These are phyloP conservation scores for Trametes gibbosa DNA, from an alignment of 768 basidiomycete species.

Conservation along the genomic window DNA sequence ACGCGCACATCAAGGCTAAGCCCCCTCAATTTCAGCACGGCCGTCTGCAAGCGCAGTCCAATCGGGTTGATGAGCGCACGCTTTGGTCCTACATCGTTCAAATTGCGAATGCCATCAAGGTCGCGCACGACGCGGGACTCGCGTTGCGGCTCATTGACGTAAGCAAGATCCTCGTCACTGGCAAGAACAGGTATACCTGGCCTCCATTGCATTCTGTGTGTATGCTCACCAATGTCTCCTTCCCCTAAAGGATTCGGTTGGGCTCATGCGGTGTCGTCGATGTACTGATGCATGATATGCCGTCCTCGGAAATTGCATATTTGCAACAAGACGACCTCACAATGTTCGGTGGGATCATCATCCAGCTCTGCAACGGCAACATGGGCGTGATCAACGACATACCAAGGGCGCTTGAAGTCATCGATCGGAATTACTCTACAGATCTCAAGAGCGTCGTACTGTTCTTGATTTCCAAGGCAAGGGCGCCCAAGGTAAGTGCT, in stretches of 20 bases:
- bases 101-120: slow-evolving; percentile 82
- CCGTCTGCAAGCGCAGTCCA: slow-evolving; percentile 34
- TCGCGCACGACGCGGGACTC: slow-evolving; percentile 76
- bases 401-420: slow-evolving; percentile 69
- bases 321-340: slow-evolving; percentile 87
- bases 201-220: background rate
- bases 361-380: slow-evolving; percentile 74
- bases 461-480: slow-evolving; percentile 73
- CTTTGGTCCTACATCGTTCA: slow-evolving; percentile 95
- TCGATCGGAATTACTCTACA: slow-evolving; percentile 69
- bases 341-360: slow-evolving; percentile 82
- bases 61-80: slow-evolving; percentile 65
- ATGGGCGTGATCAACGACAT: slow-evolving; percentile 57
- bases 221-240: too few relatives aligned
- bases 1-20: slow-evolving; percentile 68
- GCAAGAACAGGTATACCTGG: slow-evolving; percentile 71
- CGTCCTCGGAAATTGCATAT: slow-evolving; percentile 41
- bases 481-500: slow-evolving; percentile 52
- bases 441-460: slow-evolving; percentile 81
- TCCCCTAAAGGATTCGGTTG: slow-evolving; percentile 63
- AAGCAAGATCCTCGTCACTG: slow-evolving; percentile 84
- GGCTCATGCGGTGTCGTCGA: slow-evolving; percentile 87
- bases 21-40: slow-evolving; percentile 36
- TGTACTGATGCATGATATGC: slow-evolving; percentile 73
- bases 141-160: slow-evolving; percentile 82